phyloP scores from a whole-genome alignment of 75 land plant genomes.

The Pinus taeda region DNA sequence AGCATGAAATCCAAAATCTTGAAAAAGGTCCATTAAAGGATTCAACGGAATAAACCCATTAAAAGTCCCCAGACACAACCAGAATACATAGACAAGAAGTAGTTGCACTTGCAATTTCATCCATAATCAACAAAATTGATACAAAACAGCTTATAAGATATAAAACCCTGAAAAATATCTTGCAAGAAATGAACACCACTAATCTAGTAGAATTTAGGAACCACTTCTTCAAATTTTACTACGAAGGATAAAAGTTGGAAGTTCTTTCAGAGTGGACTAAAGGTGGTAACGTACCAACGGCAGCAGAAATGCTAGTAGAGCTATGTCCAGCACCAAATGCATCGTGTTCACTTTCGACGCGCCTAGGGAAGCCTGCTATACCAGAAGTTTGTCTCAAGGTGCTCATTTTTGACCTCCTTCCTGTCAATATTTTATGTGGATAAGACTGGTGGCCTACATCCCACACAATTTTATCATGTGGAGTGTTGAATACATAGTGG shows the following conservation, averaged over 20 bases:
- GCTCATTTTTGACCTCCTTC: conserved; percentile 73
- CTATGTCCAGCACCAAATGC: conserved; percentile 86
- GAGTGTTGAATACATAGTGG: conserved; percentile 19
- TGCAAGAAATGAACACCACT: too few species aligned
- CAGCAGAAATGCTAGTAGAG: conserved; percentile 88
- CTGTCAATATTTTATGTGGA: conserved; percentile 88
- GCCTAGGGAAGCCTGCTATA: conserved; percentile 79
- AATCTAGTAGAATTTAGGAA: too few species aligned
- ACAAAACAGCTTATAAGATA: neutral
- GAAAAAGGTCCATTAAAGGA: neutral
- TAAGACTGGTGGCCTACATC: conserved; percentile 59
- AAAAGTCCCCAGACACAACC: too few species aligned
- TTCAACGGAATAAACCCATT: neutral
- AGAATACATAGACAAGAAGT: too few species aligned
- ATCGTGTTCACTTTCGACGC: conserved; percentile 83
- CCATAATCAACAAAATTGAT: neutral
- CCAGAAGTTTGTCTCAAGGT: conserved; percentile 85
- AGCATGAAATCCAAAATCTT: neutral
- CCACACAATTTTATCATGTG: conserved; percentile 21
- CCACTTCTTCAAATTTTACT: too few species aligned
- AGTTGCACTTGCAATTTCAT: neutral
- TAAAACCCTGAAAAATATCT: too few species aligned
- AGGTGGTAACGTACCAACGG: conserved; percentile 46
- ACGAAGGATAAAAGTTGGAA: too few species aligned
- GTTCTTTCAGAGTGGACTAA: neutral